Evolutionary conservation across 1,284 basidiomycete species (phyloP).

Genomic region (Dichomitus squalens): DNA sequence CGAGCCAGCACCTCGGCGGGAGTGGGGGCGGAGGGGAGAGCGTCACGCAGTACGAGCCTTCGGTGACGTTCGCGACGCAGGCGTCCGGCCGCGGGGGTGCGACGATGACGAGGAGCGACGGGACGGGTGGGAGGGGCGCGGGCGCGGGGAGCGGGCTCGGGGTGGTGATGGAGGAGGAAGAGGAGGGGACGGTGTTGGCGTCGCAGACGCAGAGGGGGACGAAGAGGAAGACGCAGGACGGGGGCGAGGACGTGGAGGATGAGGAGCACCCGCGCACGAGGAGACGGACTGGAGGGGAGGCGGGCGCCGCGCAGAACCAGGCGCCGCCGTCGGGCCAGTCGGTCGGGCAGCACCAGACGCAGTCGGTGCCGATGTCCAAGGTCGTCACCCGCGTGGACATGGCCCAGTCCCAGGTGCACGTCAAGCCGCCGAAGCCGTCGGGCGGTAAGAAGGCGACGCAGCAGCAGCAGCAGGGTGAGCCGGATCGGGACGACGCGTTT

Average conservation of each 20-base stretch:
- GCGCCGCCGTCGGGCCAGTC: background rate
- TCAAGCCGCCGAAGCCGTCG: conserved; percentile 10
- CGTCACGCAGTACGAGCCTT: conserved; percentile 34
- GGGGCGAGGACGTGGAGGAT: conserved; percentile 32
- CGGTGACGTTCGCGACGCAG: conserved; percentile 3
- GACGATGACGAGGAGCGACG: conserved; percentile 2
- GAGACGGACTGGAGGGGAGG: conserved; percentile 42
- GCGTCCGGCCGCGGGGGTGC: conserved; percentile 21
- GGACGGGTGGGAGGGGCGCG: background rate
- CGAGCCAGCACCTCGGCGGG: conserved; percentile 16
- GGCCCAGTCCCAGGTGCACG: conserved; percentile 35
- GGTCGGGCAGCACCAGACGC: background rate
- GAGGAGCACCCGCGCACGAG: conserved; percentile 37
- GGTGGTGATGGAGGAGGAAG: conserved; percentile 24
- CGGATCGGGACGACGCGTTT: conserved; percentile 69
- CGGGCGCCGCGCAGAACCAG: conserved; percentile 32
- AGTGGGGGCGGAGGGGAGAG: conserved; percentile 35
- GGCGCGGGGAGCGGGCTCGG: conserved; percentile 1
- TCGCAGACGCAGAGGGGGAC: conserved; percentile 35
- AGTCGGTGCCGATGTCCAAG: conserved; percentile 18
- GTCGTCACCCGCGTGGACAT: conserved; percentile 34
- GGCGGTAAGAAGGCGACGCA: conserved; percentile 29
- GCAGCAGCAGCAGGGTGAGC: conserved; percentile 44
- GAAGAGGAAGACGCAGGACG: conserved; percentile 21
- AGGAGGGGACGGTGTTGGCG: conserved; percentile 23